phyloP scores from a whole-genome alignment of 1,284 basidiomycete genomes.

The Rhodotorula sp. region DNA sequence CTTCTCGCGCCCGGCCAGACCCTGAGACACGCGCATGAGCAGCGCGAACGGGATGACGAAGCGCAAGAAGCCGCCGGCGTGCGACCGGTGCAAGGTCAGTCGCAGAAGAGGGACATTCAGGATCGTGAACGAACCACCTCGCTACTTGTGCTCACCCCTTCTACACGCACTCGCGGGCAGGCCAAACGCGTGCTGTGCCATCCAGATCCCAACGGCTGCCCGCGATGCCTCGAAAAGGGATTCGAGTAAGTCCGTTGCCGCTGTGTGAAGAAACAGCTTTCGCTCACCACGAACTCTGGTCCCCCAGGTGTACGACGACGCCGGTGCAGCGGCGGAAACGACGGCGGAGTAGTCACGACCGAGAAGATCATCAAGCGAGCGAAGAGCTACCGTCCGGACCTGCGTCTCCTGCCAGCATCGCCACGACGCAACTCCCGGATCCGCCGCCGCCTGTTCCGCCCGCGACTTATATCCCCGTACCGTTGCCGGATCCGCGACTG shows the following conservation, averaged over 20 bases:
- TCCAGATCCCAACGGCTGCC: slow-evolving; percentile 14
- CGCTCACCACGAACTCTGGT: neutral
- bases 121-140: neutral
- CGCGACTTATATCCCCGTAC: no score
- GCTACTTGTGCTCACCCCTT: neutral
- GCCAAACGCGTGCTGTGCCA: slow-evolving; percentile 16
- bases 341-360: neutral
- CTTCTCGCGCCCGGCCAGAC: no score
- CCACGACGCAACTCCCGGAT: neutral
- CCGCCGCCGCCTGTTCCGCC: neutral
- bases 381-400: neutral
- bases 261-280: no score
- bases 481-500: no score
- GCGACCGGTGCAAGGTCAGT: slow-evolving; percentile 18
- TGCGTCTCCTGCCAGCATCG: no score
- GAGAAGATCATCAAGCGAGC: neutral
- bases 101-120: no score
- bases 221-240: slow-evolving; percentile 16
- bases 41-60: neutral
- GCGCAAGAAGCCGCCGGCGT: slow-evolving; percentile 14
- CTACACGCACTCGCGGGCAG: neutral
- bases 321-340: slow-evolving; percentile 14
- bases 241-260: neutral
- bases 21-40: neutral
- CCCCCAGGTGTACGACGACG: slow-evolving; percentile 16